phyloP scores from a whole-genome alignment of 2,329 filamentous ascomycete genomes.

The Phialocephala sp. region DNA sequence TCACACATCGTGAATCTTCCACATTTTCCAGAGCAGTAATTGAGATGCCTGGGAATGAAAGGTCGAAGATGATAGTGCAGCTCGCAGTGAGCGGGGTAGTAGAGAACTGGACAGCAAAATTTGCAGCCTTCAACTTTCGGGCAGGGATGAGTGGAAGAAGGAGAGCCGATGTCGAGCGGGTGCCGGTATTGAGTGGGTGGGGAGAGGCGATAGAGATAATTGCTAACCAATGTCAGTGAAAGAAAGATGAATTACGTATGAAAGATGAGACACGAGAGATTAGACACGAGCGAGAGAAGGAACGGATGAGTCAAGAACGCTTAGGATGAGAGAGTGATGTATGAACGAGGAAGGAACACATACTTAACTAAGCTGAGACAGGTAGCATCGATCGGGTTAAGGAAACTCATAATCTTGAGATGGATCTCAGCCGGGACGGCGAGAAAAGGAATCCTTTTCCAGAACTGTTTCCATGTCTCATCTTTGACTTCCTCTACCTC shows the following conservation, averaged over 20 bases:
- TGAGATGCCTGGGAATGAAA: conserved; percentile 30
- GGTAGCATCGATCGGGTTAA: conserved; percentile 33
- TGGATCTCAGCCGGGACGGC: conserved; percentile 31
- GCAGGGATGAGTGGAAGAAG: conserved; percentile 24
- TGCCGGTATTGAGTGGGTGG: conserved; percentile 4
- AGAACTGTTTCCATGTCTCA: conserved; percentile 15
- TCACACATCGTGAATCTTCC: conserved; percentile 25
- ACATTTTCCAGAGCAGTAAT: conserved; percentile 31
- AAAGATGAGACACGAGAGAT: background rate
- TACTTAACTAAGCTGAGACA: conserved; percentile 35
- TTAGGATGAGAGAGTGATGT: conserved; percentile 8
- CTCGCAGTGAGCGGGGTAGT: conserved; percentile 38
- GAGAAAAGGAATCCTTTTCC: conserved; percentile 19
- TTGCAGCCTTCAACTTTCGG: conserved; percentile 27
- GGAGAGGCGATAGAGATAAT: conserved; percentile 29
- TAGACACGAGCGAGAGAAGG: conserved; percentile 3
- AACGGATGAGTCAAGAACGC: conserved; percentile 13
- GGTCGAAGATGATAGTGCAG: conserved; percentile 36
- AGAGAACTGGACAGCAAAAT: conserved; percentile 36
- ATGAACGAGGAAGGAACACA: conserved; percentile 1
- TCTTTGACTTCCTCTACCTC: conserved; percentile 10
- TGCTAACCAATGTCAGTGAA: conserved; percentile 16
- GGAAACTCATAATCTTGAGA: conserved; percentile 27
- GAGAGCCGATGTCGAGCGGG: conserved; percentile 29
- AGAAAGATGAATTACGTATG: background rate